Conservation (phyloP, 2,329 filamentous ascomycete species). For the Phaeosphaeria sp. region DNA sequence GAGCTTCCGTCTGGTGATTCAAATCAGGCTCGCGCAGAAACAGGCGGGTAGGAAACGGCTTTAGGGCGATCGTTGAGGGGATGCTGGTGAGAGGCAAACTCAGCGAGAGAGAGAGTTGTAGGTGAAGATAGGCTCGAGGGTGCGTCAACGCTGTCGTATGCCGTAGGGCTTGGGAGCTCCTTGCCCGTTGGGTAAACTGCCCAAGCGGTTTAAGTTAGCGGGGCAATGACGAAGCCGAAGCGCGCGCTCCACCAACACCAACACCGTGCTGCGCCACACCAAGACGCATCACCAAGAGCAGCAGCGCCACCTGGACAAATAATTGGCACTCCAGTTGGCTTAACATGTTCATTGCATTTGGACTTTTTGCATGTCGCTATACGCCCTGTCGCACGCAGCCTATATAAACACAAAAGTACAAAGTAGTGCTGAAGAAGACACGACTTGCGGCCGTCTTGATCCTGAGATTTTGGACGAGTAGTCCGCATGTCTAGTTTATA, state of each 20-base stretch:
- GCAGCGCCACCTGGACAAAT: neutral
- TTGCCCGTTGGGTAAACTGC: constrained; percentile 7
- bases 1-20: neutral
- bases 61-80: neutral
- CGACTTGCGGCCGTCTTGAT: neutral
- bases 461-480: neutral
- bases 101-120: constrained; percentile 3
- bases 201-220: constrained; percentile 11
- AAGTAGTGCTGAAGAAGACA: neutral
- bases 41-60: neutral
- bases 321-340: neutral
- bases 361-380: neutral
- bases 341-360: neutral
- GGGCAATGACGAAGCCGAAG: constrained; percentile 21
- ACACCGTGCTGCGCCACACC: constrained; percentile 11
- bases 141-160: constrained; percentile 20
- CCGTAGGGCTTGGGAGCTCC: constrained; percentile 26
- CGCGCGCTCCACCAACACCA: neutral
- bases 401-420: neutral
- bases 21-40: neutral
- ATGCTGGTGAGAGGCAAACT: neutral
- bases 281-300: neutral
- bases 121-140: constrained; percentile 9
- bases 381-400: neutral
- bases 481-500: neutral